Evolutionary conservation across 1,284 basidiomycete genomes (phyloP), one percentile per base, ranked within the genome.

Genomic region (Cryptococcus hybrid): DNA sequence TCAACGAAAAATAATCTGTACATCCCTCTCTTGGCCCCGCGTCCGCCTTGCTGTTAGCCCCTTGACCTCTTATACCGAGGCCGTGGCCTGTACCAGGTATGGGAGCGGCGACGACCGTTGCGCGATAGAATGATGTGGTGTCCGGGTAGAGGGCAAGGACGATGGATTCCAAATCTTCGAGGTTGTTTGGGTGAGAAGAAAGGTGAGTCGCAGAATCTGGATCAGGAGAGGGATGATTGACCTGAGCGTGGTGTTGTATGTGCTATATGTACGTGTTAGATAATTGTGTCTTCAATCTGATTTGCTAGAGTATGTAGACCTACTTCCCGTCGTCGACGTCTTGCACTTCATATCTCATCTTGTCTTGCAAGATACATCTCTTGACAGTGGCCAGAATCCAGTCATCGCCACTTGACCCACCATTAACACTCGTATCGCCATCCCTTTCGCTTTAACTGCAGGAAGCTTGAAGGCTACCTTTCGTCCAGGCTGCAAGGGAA

Each of bases 121-220:
- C 81, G 6, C 70, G 68, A 65, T 82, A 82, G 63, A 82, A 81
- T 0, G 73, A 71, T 0, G 81, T 82, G 7, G 81, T 82, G 43
- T 81, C 81, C 6, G 81, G 81, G 54, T 82, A 82, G 30, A 81
- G 65, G 0, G 77, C 81, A 49, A 82, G 70, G 42, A 82, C 80
- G 38, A 64, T 58, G 1, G 76, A 71, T 1, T 75, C 74, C 9
- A 72, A 78, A 45, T 76, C 73, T 36, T 75, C 69, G 44, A 75
- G 67, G 15, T 72, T 71, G 44, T 63, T 59, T 0, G 80, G 80
- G 57, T 80, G 78, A 0, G 75, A 73, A 0, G 70, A 65, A 4
- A 69, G 62, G 30, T 62, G 52, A n/a, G 70, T 52, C 8, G 75
- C 64, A 3, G 74, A 67, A 4, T 56, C 54, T 5, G 71, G 69